A percentile compares a stretch with the other conserved stretches of the same genome.
Evolutionary conservation across 768 basidiomycete species (phyloP).

Genomic region (Pleurotus sapidus): DNA sequence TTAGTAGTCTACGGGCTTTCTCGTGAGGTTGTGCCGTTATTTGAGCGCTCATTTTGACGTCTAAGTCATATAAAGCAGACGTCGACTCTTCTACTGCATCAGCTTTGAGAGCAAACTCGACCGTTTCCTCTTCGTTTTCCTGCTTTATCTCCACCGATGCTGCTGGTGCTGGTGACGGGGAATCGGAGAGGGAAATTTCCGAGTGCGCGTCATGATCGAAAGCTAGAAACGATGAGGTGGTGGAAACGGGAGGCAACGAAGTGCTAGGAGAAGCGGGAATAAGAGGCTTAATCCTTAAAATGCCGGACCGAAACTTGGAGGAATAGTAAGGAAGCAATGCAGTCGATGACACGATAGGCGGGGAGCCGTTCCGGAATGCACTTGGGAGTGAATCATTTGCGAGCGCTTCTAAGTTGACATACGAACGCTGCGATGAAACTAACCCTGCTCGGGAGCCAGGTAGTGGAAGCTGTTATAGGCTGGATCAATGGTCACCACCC

Average conservation of each 20-base stretch:
- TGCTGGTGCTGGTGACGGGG: not conserved
- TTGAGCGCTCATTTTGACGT: constrained; percentile 14
- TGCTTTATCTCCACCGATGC: not conserved
- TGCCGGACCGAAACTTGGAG: constrained; percentile 5
- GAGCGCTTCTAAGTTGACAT: not conserved
- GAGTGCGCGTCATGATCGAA: not conserved
- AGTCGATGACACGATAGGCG: not conserved
- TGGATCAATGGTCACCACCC: too few species aligned
- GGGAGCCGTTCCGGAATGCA: not conserved
- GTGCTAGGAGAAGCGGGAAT: not conserved
- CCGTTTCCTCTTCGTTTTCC: not conserved
- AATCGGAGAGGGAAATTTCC: not conserved
- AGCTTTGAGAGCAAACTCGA: too few species aligned
- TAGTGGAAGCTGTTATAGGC: too few species aligned
- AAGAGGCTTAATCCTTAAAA: not conserved
- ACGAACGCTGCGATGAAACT: not conserved
- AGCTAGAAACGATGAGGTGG: not conserved
- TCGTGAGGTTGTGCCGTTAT: constrained; percentile 25
- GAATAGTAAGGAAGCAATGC: not conserved
- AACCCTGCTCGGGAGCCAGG: not conserved
- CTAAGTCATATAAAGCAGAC: not conserved
- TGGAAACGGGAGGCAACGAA: not conserved
- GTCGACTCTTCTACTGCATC: too few species aligned
- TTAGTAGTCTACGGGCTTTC: constrained; percentile 36
- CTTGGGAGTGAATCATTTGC: not conserved